Base-by-base conservation (phyloP, 129 eudicot species). In the Helianthus annuus region DNA sequence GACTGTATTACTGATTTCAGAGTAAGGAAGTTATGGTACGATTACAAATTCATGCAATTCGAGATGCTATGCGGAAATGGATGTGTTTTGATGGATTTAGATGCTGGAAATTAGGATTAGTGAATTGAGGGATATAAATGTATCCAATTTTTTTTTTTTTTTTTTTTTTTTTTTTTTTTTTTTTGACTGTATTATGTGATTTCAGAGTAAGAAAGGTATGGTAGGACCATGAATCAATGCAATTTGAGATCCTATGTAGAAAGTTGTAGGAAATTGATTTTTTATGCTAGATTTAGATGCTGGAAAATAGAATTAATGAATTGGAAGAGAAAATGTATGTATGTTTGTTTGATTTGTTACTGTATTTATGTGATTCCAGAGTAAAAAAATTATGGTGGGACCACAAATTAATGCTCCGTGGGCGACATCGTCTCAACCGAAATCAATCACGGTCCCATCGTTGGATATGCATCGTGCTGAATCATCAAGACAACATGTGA, bases 401-500 rank as follows among this genome's bases (percentile, higher is more conserved):
- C 75, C 86, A 3, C 82, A 82, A 49, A 78, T 83, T 70, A 86
- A 77, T 68, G 64, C 78, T 52, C 84, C 70, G 24, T 78, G 83
- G 76, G 80, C 95, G n/a, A 84, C 68, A 58, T 72, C 82, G 5
- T 72, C 91, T 17, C 88, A 75, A 60, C 81, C 48, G 52, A 81
- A 78, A 16, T 29, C 83, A 24, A 56, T 46, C 17, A 84, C 48
- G n/a, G 39, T 70, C 14, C 85, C 84, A 8, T 80, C 85, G 1
- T 63, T 89, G 83, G 96, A 93, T 80, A 74, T 56, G 80, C 68
- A 69, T 54, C 81, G 90, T 52, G 96, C 96, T 49, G 90, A 86
- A 64, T 81, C 86, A 24, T 83, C 97, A 4, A 83, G 85, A 72
- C 98, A 84, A 83, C 96, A 93, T 79, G 98, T 93, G 78, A 84